These are phyloP conservation scores for Trichoderma hamatum DNA, from an alignment of 2,329 filamentous ascomycete genomes.

Conservation along the genomic window DNA sequence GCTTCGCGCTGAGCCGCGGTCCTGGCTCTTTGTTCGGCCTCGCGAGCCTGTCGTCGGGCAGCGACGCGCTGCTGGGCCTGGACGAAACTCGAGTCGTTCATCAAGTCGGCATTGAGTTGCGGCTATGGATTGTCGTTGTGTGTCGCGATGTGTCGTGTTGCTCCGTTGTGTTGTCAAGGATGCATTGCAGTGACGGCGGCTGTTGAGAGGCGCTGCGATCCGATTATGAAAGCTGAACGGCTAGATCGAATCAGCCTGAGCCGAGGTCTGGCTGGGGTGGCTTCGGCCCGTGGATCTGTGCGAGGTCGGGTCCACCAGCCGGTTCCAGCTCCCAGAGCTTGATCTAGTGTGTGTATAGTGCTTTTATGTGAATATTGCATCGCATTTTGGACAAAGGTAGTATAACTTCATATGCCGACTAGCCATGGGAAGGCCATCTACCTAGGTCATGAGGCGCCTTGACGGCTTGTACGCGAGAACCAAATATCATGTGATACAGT, in stretches of 20 bases:
- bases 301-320: slow-evolving; percentile 16
- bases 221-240: slow-evolving; percentile 13
- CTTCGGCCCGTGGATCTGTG: slow-evolving; percentile 26
- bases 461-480: neutral
- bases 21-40: slow-evolving; percentile 64
- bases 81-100: slow-evolving; percentile 71
- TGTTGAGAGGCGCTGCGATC: slow-evolving; percentile 3
- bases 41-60: slow-evolving; percentile 76
- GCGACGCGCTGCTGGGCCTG: slow-evolving; percentile 86
- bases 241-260: neutral
- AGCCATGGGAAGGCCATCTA: neutral
- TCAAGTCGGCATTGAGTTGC: slow-evolving; percentile 40
- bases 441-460: neutral
- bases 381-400: neutral
- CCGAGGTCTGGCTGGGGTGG: slow-evolving; percentile 27
- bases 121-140: neutral
- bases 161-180: slow-evolving; percentile 4
- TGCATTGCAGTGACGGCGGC: slow-evolving; percentile 3
- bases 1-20: slow-evolving; percentile 54
- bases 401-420: neutral
- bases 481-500: slow-evolving; percentile 16
- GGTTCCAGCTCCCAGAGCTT: neutral
- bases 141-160: neutral
- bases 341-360: neutral
- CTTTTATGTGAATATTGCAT: neutral